A percentile compares a stretch with the other conserved stretches of the same genome.
Evolutionary conservation across 73 alveolate species (phyloP).

Genomic region (Uronychia binucleata): DNA sequence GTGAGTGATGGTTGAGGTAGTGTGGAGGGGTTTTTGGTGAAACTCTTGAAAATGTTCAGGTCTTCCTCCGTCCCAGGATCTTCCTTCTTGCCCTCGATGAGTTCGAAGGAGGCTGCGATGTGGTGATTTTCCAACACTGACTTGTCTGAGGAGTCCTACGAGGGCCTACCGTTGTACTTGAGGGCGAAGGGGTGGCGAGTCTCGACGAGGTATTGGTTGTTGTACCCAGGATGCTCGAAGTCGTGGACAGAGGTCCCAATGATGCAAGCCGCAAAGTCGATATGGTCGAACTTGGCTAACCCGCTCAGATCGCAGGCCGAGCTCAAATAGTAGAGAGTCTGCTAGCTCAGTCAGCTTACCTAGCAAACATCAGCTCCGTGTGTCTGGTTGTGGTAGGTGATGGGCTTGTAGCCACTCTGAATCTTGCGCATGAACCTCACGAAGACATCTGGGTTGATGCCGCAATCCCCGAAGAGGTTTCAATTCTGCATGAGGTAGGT

Average conservation of each 20-base stretch:
- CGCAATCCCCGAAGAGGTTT: neutral
- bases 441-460: constrained; percentile 20
- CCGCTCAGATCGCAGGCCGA: constrained; percentile 61
- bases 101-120: constrained; percentile 56
- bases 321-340: neutral
- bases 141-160: constrained; percentile 8
- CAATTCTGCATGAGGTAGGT: neutral
- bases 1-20: no score
- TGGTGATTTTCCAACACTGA: constrained; percentile 74
- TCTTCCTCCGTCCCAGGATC: constrained; percentile 40
- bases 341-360: constrained; percentile 45
- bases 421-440: constrained; percentile 7
- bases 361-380: constrained; percentile 91
- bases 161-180: constrained; percentile 53
- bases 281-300: constrained; percentile 55
- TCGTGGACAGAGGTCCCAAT: constrained; percentile 77
- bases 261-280: constrained; percentile 65
- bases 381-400: constrained; percentile 71
- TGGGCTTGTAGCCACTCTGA: constrained; percentile 6
- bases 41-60: constrained; percentile 23
- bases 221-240: constrained; percentile 78
- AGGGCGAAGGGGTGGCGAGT: constrained; percentile 55
- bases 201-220: constrained; percentile 58
- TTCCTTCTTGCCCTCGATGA: constrained; percentile 33
- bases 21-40: no score